phyloP scores from a whole-genome alignment of 805 yeast species.

The Suhomyces pyralidae region DNA sequence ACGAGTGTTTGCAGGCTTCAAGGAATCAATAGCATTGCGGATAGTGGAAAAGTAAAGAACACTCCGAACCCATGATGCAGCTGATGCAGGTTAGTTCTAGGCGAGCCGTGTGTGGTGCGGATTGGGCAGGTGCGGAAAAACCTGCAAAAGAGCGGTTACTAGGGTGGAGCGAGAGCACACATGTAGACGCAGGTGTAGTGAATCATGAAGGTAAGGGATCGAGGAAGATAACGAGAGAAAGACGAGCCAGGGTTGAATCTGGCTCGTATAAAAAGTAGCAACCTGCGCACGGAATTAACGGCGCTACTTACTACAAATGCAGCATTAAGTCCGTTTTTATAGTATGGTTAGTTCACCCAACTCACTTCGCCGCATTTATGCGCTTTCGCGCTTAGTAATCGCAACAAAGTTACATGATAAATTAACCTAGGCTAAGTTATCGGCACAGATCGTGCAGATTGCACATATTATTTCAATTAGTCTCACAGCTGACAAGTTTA shows the following conservation, averaged over 20 bases:
- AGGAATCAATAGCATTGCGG: not conserved
- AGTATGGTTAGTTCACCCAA: too few relatives aligned
- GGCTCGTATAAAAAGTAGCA: not conserved
- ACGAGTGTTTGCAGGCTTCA: too few relatives aligned
- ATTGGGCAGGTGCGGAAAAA: not conserved
- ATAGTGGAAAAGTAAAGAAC: too few relatives aligned
- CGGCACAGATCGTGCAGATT: too few relatives aligned
- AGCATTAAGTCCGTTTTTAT: not conserved
- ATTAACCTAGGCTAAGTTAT: too few relatives aligned
- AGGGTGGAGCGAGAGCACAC: not conserved
- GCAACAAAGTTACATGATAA: not conserved
- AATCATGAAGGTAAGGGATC: not conserved
- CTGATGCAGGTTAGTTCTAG: too few relatives aligned
- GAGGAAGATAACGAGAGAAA: not conserved
- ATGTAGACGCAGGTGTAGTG: not conserved
- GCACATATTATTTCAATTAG: too few relatives aligned
- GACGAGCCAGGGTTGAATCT: not conserved
- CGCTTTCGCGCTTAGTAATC: not conserved
- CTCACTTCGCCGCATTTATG: not conserved
- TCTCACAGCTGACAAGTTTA: too few relatives aligned
- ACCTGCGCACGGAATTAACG: not conserved
- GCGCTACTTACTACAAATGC: not conserved
- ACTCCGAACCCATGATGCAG: not conserved
- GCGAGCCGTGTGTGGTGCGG: not conserved
- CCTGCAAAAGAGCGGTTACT: not conserved